A percentile compares a stretch with the other conserved stretches of the same genome.
Evolutionary conservation across 2,329 filamentous ascomycete species (phyloP).

Genomic region (Pseudocercospora fuligena): DNA sequence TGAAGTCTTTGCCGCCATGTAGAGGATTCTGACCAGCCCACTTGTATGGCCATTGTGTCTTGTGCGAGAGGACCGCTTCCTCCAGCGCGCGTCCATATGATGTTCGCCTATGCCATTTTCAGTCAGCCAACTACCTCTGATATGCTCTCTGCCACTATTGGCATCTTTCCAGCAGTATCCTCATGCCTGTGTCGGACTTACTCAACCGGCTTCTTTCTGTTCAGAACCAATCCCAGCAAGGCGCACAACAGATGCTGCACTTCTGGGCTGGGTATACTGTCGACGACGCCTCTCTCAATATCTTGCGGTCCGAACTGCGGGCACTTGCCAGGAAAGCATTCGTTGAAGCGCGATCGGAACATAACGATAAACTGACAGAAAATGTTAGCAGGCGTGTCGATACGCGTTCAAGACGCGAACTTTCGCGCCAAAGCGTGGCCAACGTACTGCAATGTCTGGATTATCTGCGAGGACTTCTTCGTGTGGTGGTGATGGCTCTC

Average conservation of each 20-base stretch:
- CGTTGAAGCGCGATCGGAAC: slow-evolving; percentile 92
- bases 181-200: slow-evolving; percentile 58
- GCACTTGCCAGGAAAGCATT: slow-evolving; percentile 84
- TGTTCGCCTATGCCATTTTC: slow-evolving; percentile 67
- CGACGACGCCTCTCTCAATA: slow-evolving; percentile 83
- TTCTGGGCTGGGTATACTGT: slow-evolving; percentile 77
- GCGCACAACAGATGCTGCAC: slow-evolving; percentile 89
- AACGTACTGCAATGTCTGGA: slow-evolving; percentile 85
- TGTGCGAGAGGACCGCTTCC: slow-evolving; percentile 85
- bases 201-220: slow-evolving; percentile 99
- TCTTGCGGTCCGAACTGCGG: slow-evolving; percentile 94
- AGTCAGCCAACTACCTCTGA: slow-evolving; percentile 38
- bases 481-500: slow-evolving; percentile 85
- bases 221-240: slow-evolving; percentile 82
- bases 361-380: slow-evolving; percentile 85
- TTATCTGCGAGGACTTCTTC: slow-evolving; percentile 91
- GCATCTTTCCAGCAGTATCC: background rate
- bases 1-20: slow-evolving; percentile 78
- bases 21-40: slow-evolving; percentile 88
- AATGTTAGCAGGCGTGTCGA: slow-evolving; percentile 49
- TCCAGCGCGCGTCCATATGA: slow-evolving; percentile 94
- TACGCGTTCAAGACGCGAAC: slow-evolving; percentile 39
- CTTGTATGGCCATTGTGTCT: slow-evolving; percentile 81
- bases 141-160: background rate
- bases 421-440: slow-evolving; percentile 33